A percentile compares a stretch with the other conserved stretches of the same genome.
Conservation (phyloP, 192 early-diverging fungal species). For the Endogone sp. region DNA sequence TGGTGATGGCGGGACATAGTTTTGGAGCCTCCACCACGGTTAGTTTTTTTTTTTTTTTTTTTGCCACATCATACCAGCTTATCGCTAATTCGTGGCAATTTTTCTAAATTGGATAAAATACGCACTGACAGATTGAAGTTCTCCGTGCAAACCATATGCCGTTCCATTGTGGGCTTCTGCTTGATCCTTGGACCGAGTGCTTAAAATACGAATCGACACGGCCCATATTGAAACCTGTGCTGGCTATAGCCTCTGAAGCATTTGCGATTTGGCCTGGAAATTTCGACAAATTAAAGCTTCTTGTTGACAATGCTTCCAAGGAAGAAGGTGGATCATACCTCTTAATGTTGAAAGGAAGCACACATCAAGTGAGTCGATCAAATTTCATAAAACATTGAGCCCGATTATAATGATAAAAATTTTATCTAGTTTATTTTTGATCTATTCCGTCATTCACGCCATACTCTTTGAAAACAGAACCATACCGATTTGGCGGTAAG, state of each 20-base stretch:
- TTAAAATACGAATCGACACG: neutral
- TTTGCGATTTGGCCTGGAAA: neutral
- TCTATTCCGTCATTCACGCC: no score
- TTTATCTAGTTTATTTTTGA: no score
- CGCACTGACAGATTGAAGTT: neutral
- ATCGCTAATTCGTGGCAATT: neutral
- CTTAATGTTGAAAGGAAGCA: neutral
- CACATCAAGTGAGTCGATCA: no score
- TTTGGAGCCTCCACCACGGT: neutral
- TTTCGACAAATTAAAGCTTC: neutral
- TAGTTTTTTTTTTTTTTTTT: no score
- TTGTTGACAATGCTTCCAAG: no score
- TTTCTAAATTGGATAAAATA: neutral
- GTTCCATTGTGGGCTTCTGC: neutral
- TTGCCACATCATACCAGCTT: neutral
- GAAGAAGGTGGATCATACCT: no score
- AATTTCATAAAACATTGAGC: no score
- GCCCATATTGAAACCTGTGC: neutral
- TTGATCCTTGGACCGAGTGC: neutral
- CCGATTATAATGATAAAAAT: no score
- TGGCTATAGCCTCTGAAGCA: neutral
- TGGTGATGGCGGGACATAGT: neutral
- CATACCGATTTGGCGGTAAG: neutral
- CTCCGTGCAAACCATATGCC: neutral
- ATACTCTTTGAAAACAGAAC: no score